phyloP scores from a whole-genome alignment of 306 rosid species.

The Spatholobus suberectus region DNA sequence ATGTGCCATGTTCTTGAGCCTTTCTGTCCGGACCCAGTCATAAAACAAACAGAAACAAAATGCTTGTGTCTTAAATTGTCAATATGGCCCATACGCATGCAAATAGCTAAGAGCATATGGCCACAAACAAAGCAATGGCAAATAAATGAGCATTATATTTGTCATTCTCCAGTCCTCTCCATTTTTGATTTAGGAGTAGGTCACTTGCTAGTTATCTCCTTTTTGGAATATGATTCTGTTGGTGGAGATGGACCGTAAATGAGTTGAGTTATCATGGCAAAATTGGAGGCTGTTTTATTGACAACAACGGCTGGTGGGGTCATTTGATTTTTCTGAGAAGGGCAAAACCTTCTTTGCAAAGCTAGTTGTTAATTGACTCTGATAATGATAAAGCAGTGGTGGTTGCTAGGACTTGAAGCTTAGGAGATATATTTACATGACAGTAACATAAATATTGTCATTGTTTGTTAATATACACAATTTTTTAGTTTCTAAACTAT shows the following conservation, averaged over 20 bases:
- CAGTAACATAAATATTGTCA: background rate
- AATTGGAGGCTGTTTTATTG: slow-evolving; percentile 38
- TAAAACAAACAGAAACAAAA: slow-evolving; percentile 42
- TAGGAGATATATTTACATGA: background rate
- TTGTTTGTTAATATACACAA: background rate
- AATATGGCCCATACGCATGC: slow-evolving; percentile 34
- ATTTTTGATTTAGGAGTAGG: slow-evolving; percentile 35
- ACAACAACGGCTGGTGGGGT: slow-evolving; percentile 45
- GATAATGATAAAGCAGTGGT: slow-evolving; percentile 40
- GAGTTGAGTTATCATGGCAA: slow-evolving; percentile 37
- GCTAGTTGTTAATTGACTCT: slow-evolving; percentile 36
- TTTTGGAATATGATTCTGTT: slow-evolving; percentile 33
- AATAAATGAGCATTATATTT: slow-evolving; percentile 30
- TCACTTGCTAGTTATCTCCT: slow-evolving; percentile 25
- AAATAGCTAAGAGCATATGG: slow-evolving; percentile 25
- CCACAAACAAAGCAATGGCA: slow-evolving; percentile 30
- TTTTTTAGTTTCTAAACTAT: background rate
- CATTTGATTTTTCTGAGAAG: slow-evolving; percentile 37
- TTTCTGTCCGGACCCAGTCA: slow-evolving; percentile 41
- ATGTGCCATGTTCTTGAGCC: slow-evolving; percentile 53
- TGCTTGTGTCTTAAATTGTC: slow-evolving; percentile 37
- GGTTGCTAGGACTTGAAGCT: slow-evolving; percentile 30
- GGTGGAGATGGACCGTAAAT: slow-evolving; percentile 31
- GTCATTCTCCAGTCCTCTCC: slow-evolving; percentile 4
- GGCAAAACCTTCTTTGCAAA: slow-evolving; percentile 35